A percentile compares a stretch with the other conserved stretches of the same genome.
These are phyloP conservation scores for Aspergillus terreus DNA, from an alignment of 2,329 filamentous ascomycete species.

Conservation along the genomic window DNA sequence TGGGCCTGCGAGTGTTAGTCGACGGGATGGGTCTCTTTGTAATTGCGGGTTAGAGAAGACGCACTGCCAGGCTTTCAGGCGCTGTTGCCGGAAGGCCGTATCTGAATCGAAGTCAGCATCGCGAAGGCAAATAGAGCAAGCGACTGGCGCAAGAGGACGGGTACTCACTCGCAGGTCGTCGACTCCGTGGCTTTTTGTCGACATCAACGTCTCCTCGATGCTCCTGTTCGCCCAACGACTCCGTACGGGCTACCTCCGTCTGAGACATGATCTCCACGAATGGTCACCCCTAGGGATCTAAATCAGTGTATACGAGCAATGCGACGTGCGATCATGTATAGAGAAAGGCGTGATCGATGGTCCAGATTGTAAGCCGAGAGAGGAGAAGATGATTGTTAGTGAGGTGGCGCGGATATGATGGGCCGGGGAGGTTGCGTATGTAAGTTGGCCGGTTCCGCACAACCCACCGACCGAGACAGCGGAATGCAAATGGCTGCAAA, in stretches of 20 bases:
- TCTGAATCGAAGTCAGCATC: constrained; percentile 51
- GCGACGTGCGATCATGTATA: background rate
- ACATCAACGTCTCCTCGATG: constrained; percentile 33
- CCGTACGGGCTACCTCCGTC: constrained; percentile 36
- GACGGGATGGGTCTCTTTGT: background rate
- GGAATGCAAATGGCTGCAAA: too few species aligned
- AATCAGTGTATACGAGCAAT: background rate
- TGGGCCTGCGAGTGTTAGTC: constrained; percentile 61
- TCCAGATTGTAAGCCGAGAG: background rate
- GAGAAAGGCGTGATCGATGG: background rate
- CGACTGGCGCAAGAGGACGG: constrained; percentile 1
- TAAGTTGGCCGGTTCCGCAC: too few species aligned
- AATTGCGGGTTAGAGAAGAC: constrained; percentile 35
- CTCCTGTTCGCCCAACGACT: constrained; percentile 44
- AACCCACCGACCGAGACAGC: too few species aligned
- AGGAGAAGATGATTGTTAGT: too few species aligned
- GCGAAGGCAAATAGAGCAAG: constrained; percentile 5
- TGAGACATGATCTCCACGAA: constrained; percentile 39
- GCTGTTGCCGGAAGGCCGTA: constrained; percentile 94
- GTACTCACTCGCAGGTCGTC: constrained; percentile 77
- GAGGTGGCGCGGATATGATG: too few species aligned
- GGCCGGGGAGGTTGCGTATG: too few species aligned
- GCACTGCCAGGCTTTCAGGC: constrained; percentile 97
- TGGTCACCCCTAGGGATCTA: background rate
- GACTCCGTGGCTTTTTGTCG: constrained; percentile 83